A percentile compares a stretch with the other conserved stretches of the same genome.
Evolutionary conservation across 805 yeast genomes (phyloP).

Genomic region (Sugiyamaella chiloensis): DNA sequence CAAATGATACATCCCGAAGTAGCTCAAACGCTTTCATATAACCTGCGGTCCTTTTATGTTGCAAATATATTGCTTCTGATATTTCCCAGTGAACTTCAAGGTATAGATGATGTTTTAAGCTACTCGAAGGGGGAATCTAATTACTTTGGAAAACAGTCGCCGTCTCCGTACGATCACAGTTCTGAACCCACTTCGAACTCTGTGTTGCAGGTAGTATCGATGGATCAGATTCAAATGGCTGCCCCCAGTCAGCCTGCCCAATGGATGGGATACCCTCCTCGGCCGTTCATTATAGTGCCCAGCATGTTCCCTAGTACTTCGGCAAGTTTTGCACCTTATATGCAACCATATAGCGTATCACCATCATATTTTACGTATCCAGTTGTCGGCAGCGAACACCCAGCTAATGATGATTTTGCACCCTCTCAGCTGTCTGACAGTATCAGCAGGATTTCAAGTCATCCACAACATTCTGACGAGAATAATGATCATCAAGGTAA

Average conservation of each 20-base stretch:
- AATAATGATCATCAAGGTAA: too few species aligned
- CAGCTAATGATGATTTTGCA: not conserved
- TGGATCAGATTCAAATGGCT: not conserved
- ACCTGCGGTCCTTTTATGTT: not conserved
- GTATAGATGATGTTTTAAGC: conserved; percentile 3
- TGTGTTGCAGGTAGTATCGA: not conserved
- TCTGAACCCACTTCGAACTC: not conserved
- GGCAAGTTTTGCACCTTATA: not conserved
- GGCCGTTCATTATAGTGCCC: not conserved
- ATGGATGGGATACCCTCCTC: not conserved
- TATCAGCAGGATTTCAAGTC: too few species aligned
- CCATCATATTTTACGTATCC: not conserved
- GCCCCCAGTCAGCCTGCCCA: not conserved
- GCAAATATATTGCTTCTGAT: not conserved
- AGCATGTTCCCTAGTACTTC: not conserved
- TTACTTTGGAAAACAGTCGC: not conserved
- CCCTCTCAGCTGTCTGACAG: not conserved
- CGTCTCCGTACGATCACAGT: not conserved
- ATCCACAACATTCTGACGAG: not conserved
- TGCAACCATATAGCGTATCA: not conserved
- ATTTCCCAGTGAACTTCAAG: conserved; percentile 9
- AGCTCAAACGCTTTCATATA: conserved; percentile 1
- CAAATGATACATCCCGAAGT: conserved; percentile 12
- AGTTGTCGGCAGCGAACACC: not conserved
- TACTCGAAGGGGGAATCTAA: not conserved